Percentiles rank a stretch among this genome's conserved stretches.
Conservation (phyloP, 2,329 filamentous ascomycete species). For the Trichophyton simii region DNA sequence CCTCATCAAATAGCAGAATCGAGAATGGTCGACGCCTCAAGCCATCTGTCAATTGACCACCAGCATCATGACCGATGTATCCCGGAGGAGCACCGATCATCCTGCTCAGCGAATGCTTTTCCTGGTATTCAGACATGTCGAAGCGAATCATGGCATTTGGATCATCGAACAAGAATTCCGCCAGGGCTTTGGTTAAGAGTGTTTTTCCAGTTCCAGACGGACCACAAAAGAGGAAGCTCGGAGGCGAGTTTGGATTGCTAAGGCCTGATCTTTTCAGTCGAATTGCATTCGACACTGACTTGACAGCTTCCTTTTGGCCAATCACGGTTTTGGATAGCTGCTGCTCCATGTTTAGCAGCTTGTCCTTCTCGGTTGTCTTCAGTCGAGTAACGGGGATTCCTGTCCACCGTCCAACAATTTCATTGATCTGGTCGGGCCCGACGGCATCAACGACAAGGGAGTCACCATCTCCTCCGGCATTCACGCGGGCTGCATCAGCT, state of each 20-base stretch:
- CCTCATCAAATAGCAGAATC: conserved; percentile 93
- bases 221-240: conserved; percentile 97
- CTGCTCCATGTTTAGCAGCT: conserved; percentile 94
- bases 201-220: conserved; percentile 98
- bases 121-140: conserved; percentile 99
- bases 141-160: conserved; percentile 96
- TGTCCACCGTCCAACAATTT: conserved; percentile 96
- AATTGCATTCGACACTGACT: conserved; percentile 89
- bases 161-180: conserved; percentile 96
- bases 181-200: conserved; percentile 86
- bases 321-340: conserved; percentile 73
- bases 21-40: conserved; percentile 93
- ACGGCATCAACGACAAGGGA: conserved; percentile 83
- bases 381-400: conserved; percentile 92
- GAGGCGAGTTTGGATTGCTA: conserved; percentile 88
- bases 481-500: conserved; percentile 53
- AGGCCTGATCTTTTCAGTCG: conserved; percentile 89
- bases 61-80: conserved; percentile 92
- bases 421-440: conserved; percentile 95
- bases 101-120: conserved; percentile 83
- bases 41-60: conserved; percentile 88
- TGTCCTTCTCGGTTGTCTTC: conserved; percentile 93
- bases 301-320: conserved; percentile 86
- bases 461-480: conserved; percentile 51
- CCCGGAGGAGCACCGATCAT: conserved; percentile 98